Percentiles rank a stretch among this genome's conserved stretches.
Evolutionary conservation across 331 rosid species (phyloP).

Genomic region (Quercus phellos): DNA sequence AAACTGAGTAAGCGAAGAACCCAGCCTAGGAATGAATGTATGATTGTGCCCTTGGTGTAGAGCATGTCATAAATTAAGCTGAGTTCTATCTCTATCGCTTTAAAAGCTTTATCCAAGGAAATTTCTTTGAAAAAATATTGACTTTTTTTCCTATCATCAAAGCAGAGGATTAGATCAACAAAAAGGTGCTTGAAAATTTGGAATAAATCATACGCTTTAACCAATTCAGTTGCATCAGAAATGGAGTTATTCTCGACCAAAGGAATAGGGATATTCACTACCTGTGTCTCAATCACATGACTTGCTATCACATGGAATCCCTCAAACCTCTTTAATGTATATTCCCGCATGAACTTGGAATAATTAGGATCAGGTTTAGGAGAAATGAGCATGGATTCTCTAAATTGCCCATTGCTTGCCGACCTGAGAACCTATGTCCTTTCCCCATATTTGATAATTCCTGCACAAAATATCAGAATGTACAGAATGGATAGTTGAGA

Average conservation of each 20-base stretch:
- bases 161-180: constrained; percentile 36
- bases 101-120: neutral
- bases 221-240: neutral
- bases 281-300: neutral
- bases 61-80: constrained; percentile 10
- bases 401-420: constrained; percentile 19
- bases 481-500: neutral
- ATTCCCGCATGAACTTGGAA: constrained; percentile 24
- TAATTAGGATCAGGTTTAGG: constrained; percentile 31
- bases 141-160: constrained; percentile 25
- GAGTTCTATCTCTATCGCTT: too few relatives aligned
- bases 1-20: neutral
- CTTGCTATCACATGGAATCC: constrained; percentile 9
- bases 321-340: constrained; percentile 1
- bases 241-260: neutral
- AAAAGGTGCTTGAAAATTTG: constrained; percentile 20
- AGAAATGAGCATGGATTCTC: constrained; percentile 21
- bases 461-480: neutral
- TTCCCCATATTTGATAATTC: constrained; percentile 23
- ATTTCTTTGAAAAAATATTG: neutral
- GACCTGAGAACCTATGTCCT: constrained; percentile 29
- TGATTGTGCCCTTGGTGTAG: constrained; percentile 31
- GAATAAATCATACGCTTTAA: neutral
- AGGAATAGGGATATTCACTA: neutral
- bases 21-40: constrained; percentile 9